These are phyloP conservation scores for Senna tora DNA, from an alignment of 306 rosid genomes.

Conservation along the genomic window DNA sequence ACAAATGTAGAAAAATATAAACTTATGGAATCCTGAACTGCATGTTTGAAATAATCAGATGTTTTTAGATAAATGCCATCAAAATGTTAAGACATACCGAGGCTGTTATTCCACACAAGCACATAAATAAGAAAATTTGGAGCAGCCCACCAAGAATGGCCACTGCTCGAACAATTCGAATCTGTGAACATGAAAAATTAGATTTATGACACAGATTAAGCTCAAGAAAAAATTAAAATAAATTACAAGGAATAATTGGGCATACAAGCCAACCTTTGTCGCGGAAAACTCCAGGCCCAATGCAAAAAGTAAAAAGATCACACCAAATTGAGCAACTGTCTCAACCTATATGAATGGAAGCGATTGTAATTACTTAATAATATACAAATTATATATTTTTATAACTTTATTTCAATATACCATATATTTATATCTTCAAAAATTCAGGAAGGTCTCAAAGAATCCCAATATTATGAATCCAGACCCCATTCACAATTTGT, in stretches of 20 bases:
- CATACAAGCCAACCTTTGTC: conserved; percentile 61
- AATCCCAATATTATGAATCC: neutral
- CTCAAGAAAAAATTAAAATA: neutral
- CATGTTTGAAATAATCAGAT: neutral
- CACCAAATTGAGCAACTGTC: conserved; percentile 99
- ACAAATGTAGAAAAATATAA: neutral
- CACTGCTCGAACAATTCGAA: conserved; percentile 86
- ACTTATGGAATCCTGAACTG: neutral
- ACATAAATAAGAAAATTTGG: conserved; percentile 88
- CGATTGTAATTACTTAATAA: conserved; percentile 19
- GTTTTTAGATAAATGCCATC: conserved; percentile 4
- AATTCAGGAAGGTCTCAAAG: neutral
- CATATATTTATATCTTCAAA: neutral
- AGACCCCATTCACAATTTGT: neutral
- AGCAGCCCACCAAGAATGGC: conserved; percentile 94
- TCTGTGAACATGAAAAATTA: conserved; percentile 56
- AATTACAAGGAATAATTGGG: neutral
- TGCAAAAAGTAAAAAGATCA: conserved; percentile 90
- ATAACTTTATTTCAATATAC: conserved; percentile 10
- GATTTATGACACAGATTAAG: conserved; percentile 26
- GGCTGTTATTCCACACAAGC: conserved; percentile 85
- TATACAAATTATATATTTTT: neutral
- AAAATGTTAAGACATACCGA: conserved; percentile 53
- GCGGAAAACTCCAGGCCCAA: conserved; percentile 88
- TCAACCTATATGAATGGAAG: conserved; percentile 67